Base-by-base conservation (phyloP, 345 rosid species). In the Physaria fendleri region DNA sequence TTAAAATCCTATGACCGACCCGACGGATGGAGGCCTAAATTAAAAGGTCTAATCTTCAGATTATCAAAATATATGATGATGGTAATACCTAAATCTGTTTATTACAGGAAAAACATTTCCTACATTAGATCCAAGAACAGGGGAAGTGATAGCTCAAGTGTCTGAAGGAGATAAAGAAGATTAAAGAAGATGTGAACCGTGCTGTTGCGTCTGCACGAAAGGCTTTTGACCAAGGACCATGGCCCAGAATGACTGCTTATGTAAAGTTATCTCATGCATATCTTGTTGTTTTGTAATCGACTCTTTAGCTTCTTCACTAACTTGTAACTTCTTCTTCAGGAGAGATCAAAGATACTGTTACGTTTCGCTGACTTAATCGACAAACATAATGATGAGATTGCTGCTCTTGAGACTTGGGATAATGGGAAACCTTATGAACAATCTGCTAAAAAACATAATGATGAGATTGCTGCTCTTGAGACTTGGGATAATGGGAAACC, bases 381-480 rank as follows among this genome's bases (percentile, higher is more conserved):
- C 49, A 79, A 81, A 74, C 89, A 88, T 73, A 86, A 79, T 25
- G 97, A 88, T 45, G 97, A 86, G 47, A 45, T 92, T 28, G 90
- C 99, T 9, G 78, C 83, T 22, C 85, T 92, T 6, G 99, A 92
- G 81, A 77, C 88, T 38, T 92, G 93, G 98, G 95, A 92, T 63
- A 86, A 73, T 62, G 98, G 98, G 44, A 92, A 92, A 52, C 79
- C 97, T 23, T 92, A 53, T 54, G 93, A 81, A 46, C 97, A 88
- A 60, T 56, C 97, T n/a, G n/a, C n/a, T n/a, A n/a, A n/a, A n/a
- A n/a, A n/a, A n/a, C n/a, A n/a, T n/a, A n/a, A n/a, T n/a, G n/a
- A n/a, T n/a, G n/a, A n/a, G n/a, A n/a, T n/a, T n/a, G n/a, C n/a
- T n/a, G n/a, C n/a, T n/a, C n/a, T n/a, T n/a, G n/a, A n/a, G n/a